A percentile compares a stretch with the other conserved stretches of the same genome.
Evolutionary conservation across 345 rosid species (phyloP).

Genomic region (Crucihimalaya himalaica): DNA sequence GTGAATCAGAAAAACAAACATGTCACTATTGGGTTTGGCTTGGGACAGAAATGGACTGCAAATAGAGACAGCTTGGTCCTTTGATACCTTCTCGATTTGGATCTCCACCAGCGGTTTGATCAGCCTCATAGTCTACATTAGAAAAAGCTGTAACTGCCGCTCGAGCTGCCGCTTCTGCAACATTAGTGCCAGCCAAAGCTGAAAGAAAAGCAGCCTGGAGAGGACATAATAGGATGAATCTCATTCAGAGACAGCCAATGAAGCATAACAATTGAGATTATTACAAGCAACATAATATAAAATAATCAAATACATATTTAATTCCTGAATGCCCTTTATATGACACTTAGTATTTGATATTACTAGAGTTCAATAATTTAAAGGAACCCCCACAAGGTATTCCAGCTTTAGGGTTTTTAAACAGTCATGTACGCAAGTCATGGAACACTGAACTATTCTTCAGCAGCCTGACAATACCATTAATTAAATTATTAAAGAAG

Average conservation of each 20-base stretch:
- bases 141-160: constrained; percentile 66
- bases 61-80: not conserved
- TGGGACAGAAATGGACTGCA: constrained; percentile 11
- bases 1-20: constrained; percentile 38
- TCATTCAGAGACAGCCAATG: constrained; percentile 1
- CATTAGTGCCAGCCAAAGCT: constrained; percentile 78
- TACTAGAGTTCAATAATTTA: not conserved
- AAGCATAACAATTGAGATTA: not conserved
- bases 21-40: not conserved
- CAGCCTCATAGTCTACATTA: constrained; percentile 47
- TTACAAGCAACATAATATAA: not conserved
- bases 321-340: not conserved
- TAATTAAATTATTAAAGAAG: not conserved
- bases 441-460: not conserved
- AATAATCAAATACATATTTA: not conserved
- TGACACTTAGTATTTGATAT: not conserved
- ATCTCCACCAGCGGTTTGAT: constrained; percentile 40
- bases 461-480: not conserved
- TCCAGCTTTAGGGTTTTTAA: not conserved
- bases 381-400: not conserved
- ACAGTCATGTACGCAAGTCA: not conserved
- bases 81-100: constrained; percentile 47
- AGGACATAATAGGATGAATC: not conserved
- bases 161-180: constrained; percentile 81
- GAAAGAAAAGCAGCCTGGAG: constrained; percentile 88